phyloP scores from a whole-genome alignment of 1,284 basidiomycete genomes.

The Peniophora sp. region DNA sequence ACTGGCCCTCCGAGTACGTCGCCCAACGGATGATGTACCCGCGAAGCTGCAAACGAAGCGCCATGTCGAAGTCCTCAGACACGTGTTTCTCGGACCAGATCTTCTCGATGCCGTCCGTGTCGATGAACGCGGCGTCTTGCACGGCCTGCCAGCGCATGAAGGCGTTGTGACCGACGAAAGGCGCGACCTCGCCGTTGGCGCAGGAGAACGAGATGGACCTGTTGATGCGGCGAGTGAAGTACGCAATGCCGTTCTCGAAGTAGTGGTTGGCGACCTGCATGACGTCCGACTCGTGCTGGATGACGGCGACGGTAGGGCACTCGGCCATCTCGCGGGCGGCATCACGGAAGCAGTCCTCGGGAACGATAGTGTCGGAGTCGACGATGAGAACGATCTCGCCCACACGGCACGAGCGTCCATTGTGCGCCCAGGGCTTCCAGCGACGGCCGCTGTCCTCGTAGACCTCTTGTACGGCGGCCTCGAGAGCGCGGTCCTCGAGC shows the following conservation, averaged over 20 bases:
- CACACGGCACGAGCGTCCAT: slow-evolving; percentile 28
- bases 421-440: slow-evolving; percentile 35
- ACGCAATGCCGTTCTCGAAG: slow-evolving; percentile 53
- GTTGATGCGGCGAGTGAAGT: slow-evolving; percentile 46
- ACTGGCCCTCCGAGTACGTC: slow-evolving; percentile 44
- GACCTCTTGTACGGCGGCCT: slow-evolving; percentile 34
- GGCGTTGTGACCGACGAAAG: slow-evolving; percentile 55
- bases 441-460: slow-evolving; percentile 27
- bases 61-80: slow-evolving; percentile 56
- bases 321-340: slow-evolving; percentile 48
- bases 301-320: slow-evolving; percentile 41
- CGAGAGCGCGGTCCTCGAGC: slow-evolving; percentile 31
- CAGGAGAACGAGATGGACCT: slow-evolving; percentile 32
- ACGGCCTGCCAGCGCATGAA: slow-evolving; percentile 45
- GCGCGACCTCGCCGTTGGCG: slow-evolving; percentile 38
- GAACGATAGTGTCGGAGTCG: slow-evolving; percentile 52
- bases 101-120: slow-evolving; percentile 38
- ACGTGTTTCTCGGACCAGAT: slow-evolving; percentile 53
- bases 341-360: slow-evolving; percentile 51
- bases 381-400: slow-evolving; percentile 40
- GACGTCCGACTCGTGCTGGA: slow-evolving; percentile 42
- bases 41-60: slow-evolving; percentile 36
- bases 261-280: slow-evolving; percentile 53
- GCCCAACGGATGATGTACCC: slow-evolving; percentile 52
- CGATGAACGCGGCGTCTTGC: slow-evolving; percentile 41